Percentiles rank a stretch among this genome's conserved stretches.
Conservation (phyloP, 2,329 filamentous ascomycete species). For the Cladosporium sp. region DNA sequence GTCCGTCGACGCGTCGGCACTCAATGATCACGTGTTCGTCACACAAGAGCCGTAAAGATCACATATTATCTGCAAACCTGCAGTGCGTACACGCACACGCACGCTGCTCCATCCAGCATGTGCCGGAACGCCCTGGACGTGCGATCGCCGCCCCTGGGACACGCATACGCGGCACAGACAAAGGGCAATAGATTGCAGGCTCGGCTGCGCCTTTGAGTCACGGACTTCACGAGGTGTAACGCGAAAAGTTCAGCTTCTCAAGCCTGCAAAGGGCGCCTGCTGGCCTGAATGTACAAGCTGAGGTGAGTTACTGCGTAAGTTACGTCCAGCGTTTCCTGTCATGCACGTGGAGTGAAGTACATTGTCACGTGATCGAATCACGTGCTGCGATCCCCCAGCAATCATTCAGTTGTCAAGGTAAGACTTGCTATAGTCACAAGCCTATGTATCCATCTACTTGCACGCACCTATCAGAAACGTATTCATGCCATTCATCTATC, state of each 20-base stretch:
- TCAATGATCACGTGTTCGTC: constrained; percentile 1
- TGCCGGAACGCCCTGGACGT: not conserved
- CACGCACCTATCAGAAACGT: too few species aligned
- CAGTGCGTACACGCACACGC: not conserved
- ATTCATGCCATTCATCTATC: too few species aligned
- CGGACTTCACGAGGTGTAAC: not conserved
- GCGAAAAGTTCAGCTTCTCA: not conserved
- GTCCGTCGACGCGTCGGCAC: not conserved
- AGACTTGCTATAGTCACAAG: not conserved
- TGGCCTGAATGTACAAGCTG: not conserved
- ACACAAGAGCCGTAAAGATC: constrained; percentile 1
- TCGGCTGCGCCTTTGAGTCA: not conserved
- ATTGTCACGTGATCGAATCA: not conserved
- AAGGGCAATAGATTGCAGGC: constrained; percentile 4
- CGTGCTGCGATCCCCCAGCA: not conserved
- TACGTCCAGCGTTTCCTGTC: not conserved
- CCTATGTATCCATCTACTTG: not conserved
- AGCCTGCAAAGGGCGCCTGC: not conserved
- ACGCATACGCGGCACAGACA: constrained; percentile 14
- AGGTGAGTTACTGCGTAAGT: not conserved
- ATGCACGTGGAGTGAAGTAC: not conserved
- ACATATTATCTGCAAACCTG: not conserved
- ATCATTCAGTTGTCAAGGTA: not conserved
- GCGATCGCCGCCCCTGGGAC: constrained; percentile 8
- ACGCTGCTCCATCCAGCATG: not conserved